Evolutionary conservation across 179 eudicot genomes (phyloP), one percentile per base, ranked within the genome.

Genomic region (Silene noctiflora): DNA sequence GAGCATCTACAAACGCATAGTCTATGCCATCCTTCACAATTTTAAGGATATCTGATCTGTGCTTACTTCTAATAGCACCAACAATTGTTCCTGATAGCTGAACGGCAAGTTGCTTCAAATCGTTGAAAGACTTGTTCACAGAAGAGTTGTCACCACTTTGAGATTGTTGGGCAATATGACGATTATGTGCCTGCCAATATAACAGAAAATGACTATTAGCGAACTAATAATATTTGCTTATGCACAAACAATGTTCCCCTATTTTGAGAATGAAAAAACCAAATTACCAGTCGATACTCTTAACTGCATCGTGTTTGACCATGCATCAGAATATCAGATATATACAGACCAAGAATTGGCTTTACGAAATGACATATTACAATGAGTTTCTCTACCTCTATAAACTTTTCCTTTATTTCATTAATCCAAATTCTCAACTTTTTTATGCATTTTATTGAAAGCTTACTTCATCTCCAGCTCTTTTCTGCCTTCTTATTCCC

Each of bases 101-200:
- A 73, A 81, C 78, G 67, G 97, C 91, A 71, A 95, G 89, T 73
- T 91, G 90, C 82, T 93, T 91, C 72, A 95, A 93, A 71, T 95
- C 94, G 78, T 87, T 84, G 66, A 88, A 85, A 60, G 83, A 80
- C 80, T 87, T 89, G 72, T 81, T 83, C 55, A 83, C 80, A 76
- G 77, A 69, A 22, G 88, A 67, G 73, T 83, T 87, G 64, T 84
- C 90, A 81, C 72, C 81, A 64, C 81, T 80, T 29, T 74, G 77
- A n/a, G 82, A 81, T 72, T 73, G 72, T 58, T 67, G 87, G 7
- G 56, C 74, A 80, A 85, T 51, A 81, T 91, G 84, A 59, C 99
- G 90, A 68, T 82, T 70, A 81, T 91, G 80, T 33, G 97, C 92
- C 99, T 95, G 82, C 76, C 77, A 85, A 79, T 21, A 6, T 27